These are phyloP conservation scores for Styphnolobium japonicum DNA, from an alignment of 306 rosid species.

Conservation along the genomic window DNA sequence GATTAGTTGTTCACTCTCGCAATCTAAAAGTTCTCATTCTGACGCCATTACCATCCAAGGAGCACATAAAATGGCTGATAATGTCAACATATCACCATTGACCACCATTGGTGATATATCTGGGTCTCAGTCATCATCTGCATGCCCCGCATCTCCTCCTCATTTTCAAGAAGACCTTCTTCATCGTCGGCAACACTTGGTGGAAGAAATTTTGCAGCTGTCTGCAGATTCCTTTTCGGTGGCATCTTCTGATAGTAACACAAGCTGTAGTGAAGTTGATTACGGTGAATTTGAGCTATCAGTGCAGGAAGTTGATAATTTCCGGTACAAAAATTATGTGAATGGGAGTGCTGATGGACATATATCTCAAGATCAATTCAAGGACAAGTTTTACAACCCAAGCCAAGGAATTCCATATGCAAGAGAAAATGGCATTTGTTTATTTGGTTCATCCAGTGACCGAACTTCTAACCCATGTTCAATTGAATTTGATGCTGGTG, in stretches of 20 bases:
- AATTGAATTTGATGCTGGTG: conserved; percentile 37
- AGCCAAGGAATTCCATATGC: conserved; percentile 31
- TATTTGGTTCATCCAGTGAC: conserved; percentile 33
- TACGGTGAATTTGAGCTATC: conserved; percentile 41
- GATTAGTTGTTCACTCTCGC: conserved; percentile 32
- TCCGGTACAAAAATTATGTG: conserved; percentile 24
- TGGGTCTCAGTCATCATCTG: conserved; percentile 63
- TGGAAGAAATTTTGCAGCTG: conserved; percentile 86
- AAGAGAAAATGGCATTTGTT: conserved; percentile 47
- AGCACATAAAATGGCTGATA: conserved; percentile 40
- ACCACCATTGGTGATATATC: conserved; percentile 51
- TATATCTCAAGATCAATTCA: conserved; percentile 27
- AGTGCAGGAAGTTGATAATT: conserved; percentile 40
- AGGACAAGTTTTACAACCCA: conserved; percentile 36
- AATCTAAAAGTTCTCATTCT: conserved; percentile 37
- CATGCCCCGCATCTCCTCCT: conserved; percentile 81
- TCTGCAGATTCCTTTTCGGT: conserved; percentile 86
- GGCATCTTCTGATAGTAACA: conserved; percentile 91
- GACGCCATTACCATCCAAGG: conserved; percentile 29
- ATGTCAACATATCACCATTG: conserved; percentile 48
- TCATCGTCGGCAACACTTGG: conserved; percentile 87
- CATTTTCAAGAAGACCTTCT: conserved; percentile 90
- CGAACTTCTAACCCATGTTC: conserved; percentile 33
- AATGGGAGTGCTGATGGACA: conserved; percentile 39
- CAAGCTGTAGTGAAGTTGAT: conserved; percentile 80